Evolutionary conservation across 2,329 filamentous ascomycete species (phyloP), one percentile per base, ranked within the genome.

Genomic region (Fusarium fracticaudum): DNA sequence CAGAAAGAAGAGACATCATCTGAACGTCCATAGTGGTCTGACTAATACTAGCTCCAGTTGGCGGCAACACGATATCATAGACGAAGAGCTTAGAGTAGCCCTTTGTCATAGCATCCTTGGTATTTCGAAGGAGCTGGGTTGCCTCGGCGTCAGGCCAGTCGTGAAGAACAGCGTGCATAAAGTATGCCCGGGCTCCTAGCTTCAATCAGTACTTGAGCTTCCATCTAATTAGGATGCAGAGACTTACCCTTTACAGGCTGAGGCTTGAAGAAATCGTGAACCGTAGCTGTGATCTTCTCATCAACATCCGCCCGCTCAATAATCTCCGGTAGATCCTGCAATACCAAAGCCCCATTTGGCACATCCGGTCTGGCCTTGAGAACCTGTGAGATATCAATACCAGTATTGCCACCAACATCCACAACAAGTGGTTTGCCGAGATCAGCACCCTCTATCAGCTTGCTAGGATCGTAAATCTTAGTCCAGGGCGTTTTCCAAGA

Each of bases 161-260:
- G 69, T 88, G 86, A 11, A 88, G 77, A 38, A 88, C 86, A 45
- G 81, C 80, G 35, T 85, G 84, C 68, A 88, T 80, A 43, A 87
- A 80, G 72, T 86, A 88, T 9, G 85, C 80, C 18, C 84, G 80
- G 7, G 82, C 84, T n/a, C 73, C 79, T 37, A 6, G 1, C 12
- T 13, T 14, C 8, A 1, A 5, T 45, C 5, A 59, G 43, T 12
- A 29, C 41, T 1, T 26, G 2, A 8, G 1, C 5, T 15, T 7
- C 1, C 1, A 43, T 6, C 8, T 22, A 22, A 20, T 8, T 13
- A 11, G 2, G 4, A 20, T 22, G 8, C 14, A 20, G 3, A 41
- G 10, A n/a, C 31, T 18, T 44, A 71, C 74, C 69, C 38, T n/a
- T 76, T 0, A 71, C 29, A 0, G 70, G 64, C 13, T 76, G 75